These are phyloP conservation scores for Leishmania turanica DNA, from an alignment of 208 protist species.

Conservation along the genomic window DNA sequence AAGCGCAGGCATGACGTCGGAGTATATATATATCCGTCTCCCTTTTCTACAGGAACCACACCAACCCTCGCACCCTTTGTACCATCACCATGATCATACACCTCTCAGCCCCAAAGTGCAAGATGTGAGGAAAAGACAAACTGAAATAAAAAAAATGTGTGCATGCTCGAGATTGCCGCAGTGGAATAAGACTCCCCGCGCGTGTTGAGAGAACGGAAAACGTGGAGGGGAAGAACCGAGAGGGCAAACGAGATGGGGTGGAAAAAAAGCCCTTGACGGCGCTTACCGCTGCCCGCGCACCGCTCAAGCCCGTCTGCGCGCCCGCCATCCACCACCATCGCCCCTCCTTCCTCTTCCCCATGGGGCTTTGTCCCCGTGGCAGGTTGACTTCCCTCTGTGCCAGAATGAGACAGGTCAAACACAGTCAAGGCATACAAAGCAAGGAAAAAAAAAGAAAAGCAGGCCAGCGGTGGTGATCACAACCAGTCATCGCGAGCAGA, in stretches of 20 bases:
- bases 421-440: not conserved
- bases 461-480: not conserved
- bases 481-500: not conserved
- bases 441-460: not conserved
- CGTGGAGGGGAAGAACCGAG: not conserved
- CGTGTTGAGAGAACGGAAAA: not conserved
- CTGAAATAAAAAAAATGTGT: not conserved
- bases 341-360: not conserved
- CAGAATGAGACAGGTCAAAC: not conserved
- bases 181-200: not conserved
- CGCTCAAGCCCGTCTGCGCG: not conserved
- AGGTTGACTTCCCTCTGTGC: not conserved
- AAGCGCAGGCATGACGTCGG: not conserved
- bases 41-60: not conserved
- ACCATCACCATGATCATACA: not conserved
- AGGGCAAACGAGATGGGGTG: not conserved
- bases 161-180: not conserved
- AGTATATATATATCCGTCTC: not conserved
- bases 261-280: too few species aligned
- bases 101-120: not conserved
- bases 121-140: not conserved
- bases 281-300: not conserved
- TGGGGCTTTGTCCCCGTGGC: not conserved
- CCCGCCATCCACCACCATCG: too few species aligned
- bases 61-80: not conserved